Base-by-base conservation (phyloP, 2,329 filamentous ascomycete genomes). In the Xylaria multiplex region DNA sequence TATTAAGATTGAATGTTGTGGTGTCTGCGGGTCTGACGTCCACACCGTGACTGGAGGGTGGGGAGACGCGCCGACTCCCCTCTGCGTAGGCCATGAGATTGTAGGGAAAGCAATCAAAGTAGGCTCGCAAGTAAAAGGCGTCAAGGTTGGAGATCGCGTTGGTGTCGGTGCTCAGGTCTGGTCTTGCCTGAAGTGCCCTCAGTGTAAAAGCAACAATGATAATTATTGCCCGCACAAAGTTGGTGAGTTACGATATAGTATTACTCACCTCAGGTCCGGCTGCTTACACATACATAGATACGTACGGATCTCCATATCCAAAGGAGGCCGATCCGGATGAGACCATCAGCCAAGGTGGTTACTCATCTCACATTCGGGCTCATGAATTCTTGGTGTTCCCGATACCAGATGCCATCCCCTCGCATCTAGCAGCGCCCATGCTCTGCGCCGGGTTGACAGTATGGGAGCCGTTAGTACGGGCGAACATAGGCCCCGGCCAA, bases 361-460 rank as follows among this genome's bases (percentile, higher is more conserved):
- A 80, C 65, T 77, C 82, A 1, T 82, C 79, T 16, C 81, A 85
- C 62, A 82, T 85, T 27, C 78, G 83, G 30, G 82, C 80, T 0
- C 83, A 85, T 65, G 81, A 84, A 71, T 83, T 84, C 77, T 93
- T 92, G 69, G 83, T 82, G 37, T 84, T 88, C 71, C 84, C 84
- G 68, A 86, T 88, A 43, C 86, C 86, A 0, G 84, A 87, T n/a
- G 76, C 74, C 0, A 77, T 88, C 9, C 77, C 81, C 7, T 81
- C 81, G 0, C 81, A 84, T 37, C 74, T 81, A 1, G 84, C 83
- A 0, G 86, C 91, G 1, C 91, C 92, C 1, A 88, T 96, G 81
- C 83, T 95, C 32, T 95, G 92, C 74, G 92, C 88, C 1, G 92
- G 93, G 1, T 84, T 95, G 59, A 96, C 92, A 0, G 85, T 90